Evolutionary conservation across 441 rosid species (phyloP), one percentile per base, ranked within the genome.

Genomic region (Brassica balearica): DNA sequence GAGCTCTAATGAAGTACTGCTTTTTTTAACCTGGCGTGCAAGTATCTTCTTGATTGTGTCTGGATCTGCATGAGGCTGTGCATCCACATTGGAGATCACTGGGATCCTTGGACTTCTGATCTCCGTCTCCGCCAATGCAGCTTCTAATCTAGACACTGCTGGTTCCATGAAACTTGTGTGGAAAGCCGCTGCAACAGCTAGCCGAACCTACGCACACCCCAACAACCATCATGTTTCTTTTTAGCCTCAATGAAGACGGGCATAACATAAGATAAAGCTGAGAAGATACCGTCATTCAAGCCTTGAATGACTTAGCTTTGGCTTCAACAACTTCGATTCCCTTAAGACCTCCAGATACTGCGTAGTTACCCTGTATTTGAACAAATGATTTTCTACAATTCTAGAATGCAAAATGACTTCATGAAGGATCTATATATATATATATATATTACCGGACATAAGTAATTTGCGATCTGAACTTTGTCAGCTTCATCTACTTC

Each of bases 161-260:
- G 98, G 98, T 76, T 94, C 92, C 99, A 94, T 96, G 82, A 91
- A 96, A 77, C 95, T 83, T 6, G 99, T 94, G 84, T 94, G 97
- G 86, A 91, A 96, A 72, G 97, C 99, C 77, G 97, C 98, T 14
- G 93, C 95, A 79, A 94, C 98, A 74, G 97, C 97, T 71, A 96
- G 84, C 14, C 99, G 97, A 53, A 96, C 97, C 97, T 96, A 84
- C 63, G 19, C 19, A 7, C n/a, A 72, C 29, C 76, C 55, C 56
- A 23, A 23, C 27, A 62, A 46, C 55, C 56, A 55, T 19, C 3
- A 63, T 64, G 74, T 65, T 59, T 14, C 51, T 38, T 10, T 15
- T 62, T 5, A 65, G 65, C 64, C 41, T 63, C 4, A 48, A 48
- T 1, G 56, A n/a, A 48, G 19, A 48, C 55, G 5, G 17, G 56